Evolutionary conservation across 306 rosid species (phyloP).

Genomic region (Glycine soja): DNA sequence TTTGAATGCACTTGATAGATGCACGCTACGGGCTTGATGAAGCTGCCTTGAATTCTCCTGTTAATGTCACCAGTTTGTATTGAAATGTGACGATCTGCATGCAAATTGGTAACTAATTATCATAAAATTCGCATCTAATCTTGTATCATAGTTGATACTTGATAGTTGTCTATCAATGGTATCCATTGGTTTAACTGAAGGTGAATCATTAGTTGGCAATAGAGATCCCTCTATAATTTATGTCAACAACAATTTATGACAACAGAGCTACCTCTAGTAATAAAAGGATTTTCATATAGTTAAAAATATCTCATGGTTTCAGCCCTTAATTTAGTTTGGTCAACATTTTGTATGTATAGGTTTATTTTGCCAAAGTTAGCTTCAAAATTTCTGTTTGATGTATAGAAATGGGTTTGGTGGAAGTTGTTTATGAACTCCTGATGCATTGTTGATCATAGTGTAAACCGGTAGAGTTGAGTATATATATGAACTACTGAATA

Average conservation of each 20-base stretch:
- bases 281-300: constrained; percentile 10
- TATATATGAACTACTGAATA: neutral
- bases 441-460: constrained; percentile 10
- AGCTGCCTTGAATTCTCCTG: constrained; percentile 65
- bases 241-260: neutral
- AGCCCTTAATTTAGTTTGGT: neutral
- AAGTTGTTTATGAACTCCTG: constrained; percentile 2
- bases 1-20: constrained; percentile 87
- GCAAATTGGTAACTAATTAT: constrained; percentile 33
- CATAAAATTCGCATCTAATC: neutral
- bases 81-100: constrained; percentile 43
- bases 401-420: constrained; percentile 14
- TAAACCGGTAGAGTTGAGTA: neutral
- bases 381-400: constrained; percentile 22
- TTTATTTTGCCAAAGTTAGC: constrained; percentile 12
- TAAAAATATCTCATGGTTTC: constrained; percentile 24
- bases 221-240: neutral
- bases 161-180: constrained; percentile 16
- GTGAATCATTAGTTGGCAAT: constrained; percentile 4
- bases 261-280: constrained; percentile 20
- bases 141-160: neutral
- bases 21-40: constrained; percentile 80
- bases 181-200: constrained; percentile 26
- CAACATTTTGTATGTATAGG: neutral
- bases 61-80: constrained; percentile 61